Conservation (phyloP, 768 basidiomycete genomes). For the Mycena belliarum region DNA sequence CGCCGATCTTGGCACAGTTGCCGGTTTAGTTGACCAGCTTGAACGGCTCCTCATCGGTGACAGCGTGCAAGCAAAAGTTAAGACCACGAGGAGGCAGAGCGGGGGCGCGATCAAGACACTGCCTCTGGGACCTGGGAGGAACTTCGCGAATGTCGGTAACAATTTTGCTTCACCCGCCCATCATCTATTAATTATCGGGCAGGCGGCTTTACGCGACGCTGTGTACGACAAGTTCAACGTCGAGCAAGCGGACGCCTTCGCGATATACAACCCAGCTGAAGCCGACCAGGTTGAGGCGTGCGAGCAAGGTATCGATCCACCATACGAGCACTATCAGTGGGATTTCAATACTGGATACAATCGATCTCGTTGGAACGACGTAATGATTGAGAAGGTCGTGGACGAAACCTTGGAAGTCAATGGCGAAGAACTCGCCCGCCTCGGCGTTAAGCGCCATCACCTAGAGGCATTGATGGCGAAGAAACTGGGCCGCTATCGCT, state of each 20-base stretch:
- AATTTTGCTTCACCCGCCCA: too few species aligned
- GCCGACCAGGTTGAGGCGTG: neutral
- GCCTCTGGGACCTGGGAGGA: conserved; percentile 1
- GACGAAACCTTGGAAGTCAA: conserved; percentile 6
- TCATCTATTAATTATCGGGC: conserved; percentile 1
- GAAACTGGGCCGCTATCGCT: conserved; percentile 3
- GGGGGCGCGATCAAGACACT: conserved; percentile 1
- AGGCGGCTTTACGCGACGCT: conserved; percentile 2
- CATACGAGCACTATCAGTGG: conserved; percentile 9
- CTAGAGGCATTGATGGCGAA: conserved; percentile 9
- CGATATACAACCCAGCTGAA: conserved; percentile 10
- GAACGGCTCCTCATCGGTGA: conserved; percentile 4
- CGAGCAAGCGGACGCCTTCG: conserved; percentile 10
- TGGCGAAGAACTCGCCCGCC: neutral
- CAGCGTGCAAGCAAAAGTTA: conserved; percentile 1
- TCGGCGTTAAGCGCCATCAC: conserved; percentile 4
- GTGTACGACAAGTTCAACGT: conserved; percentile 9
- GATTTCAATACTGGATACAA: conserved; percentile 13
- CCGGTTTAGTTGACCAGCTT: conserved; percentile 1
- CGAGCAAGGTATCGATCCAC: conserved; percentile 1
- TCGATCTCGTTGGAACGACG: conserved; percentile 14
- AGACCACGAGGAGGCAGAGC: conserved; percentile 6
- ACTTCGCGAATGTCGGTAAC: too few species aligned
- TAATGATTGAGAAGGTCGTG: conserved; percentile 9
- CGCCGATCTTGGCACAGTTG: conserved; percentile 8